Conservation (phyloP, 176 grass and related monocot genomes). For the Cymbopogon citratus region DNA sequence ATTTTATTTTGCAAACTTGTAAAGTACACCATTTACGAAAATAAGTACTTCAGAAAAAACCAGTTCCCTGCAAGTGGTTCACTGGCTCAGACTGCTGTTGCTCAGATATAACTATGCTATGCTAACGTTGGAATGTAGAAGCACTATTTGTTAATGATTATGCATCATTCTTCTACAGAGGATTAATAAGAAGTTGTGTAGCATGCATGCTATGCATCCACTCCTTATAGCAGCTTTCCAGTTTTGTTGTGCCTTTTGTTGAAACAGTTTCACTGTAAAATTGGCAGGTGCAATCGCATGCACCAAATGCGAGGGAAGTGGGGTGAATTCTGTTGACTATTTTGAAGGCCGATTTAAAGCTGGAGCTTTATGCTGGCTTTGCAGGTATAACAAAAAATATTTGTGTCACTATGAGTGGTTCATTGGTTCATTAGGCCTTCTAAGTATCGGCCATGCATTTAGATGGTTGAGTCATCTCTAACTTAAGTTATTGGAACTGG, state of each 20-base stretch:
- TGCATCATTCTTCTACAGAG: not conserved
- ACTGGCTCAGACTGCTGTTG: not conserved
- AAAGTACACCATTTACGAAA: not conserved
- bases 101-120: not conserved
- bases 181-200: not conserved
- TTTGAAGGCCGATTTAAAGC: conserved; percentile 91
- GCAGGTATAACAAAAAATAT: conserved; percentile 54
- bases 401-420: not conserved
- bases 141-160: not conserved
- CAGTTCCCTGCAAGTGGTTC: not conserved
- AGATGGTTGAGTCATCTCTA: too few relatives aligned
- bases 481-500: too few relatives aligned
- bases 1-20: not conserved
- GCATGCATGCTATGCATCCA: not conserved
- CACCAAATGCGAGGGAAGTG: conserved; percentile 62
- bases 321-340: conserved; percentile 81
- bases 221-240: not conserved
- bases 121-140: not conserved
- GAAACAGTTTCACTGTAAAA: conserved; percentile 21
- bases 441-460: too few relatives aligned
- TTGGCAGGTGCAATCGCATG: conserved; percentile 59
- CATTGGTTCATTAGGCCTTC: not conserved
- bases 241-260: not conserved
- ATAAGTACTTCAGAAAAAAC: not conserved
- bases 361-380: conserved; percentile 88